Evolutionary conservation across 1,284 basidiomycete genomes (phyloP).

Genomic region (Testicularia cyperi): DNA sequence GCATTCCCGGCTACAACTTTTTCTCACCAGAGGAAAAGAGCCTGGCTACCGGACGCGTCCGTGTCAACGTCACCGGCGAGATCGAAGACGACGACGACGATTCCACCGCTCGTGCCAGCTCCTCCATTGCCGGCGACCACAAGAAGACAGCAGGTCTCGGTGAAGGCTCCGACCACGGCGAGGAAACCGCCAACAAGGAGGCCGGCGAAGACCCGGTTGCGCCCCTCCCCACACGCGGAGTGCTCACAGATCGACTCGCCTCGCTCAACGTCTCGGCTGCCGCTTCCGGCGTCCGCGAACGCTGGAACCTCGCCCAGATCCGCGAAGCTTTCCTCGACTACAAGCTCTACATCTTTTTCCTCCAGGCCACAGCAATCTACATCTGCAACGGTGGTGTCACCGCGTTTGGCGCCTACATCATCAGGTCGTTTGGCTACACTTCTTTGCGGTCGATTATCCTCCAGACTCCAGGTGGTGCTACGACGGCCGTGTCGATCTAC

Average conservation of each 20-base stretch:
- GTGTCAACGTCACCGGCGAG: constrained; percentile 59
- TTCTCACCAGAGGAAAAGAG: constrained; percentile 36
- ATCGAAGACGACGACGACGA: constrained; percentile 55
- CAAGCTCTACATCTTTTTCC: constrained; percentile 63
- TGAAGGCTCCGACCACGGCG: too few species aligned
- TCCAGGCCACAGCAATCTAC: constrained; percentile 62
- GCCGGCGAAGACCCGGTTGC: background rate
- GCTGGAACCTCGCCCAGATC: constrained; percentile 60
- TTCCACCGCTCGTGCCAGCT: constrained; percentile 13
- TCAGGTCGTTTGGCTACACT: constrained; percentile 63
- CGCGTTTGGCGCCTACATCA: constrained; percentile 64
- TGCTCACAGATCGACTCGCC: constrained; percentile 21
- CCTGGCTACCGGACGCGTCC: constrained; percentile 59
- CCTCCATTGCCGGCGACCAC: constrained; percentile 5
- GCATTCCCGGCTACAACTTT: constrained; percentile 38
- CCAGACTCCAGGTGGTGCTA: constrained; percentile 60
- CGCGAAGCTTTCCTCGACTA: constrained; percentile 62
- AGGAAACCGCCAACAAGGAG: too few species aligned
- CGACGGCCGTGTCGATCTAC: constrained; percentile 63
- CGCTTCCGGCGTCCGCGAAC: constrained; percentile 22
- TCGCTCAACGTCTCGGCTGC: constrained; percentile 29
- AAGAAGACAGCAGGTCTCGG: background rate
- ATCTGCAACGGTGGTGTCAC: constrained; percentile 61
- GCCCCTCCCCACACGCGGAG: constrained; percentile 8
- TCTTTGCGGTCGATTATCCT: constrained; percentile 62